A percentile compares a stretch with the other conserved stretches of the same genome.
Conservation (phyloP, 768 basidiomycete genomes). For the Dioszegia hungarica region DNA sequence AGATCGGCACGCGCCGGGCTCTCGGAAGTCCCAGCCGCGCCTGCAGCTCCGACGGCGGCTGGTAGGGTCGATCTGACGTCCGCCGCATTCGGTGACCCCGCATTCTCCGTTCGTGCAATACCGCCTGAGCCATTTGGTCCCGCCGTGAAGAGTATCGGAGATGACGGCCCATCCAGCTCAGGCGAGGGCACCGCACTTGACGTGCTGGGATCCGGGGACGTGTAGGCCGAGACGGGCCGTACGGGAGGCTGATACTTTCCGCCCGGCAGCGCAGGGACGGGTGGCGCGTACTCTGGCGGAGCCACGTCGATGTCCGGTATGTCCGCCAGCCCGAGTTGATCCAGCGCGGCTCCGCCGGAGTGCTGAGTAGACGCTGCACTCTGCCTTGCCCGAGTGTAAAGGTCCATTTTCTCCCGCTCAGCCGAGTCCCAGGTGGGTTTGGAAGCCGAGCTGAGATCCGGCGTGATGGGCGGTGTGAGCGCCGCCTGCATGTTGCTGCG, state of each 20-base stretch:
- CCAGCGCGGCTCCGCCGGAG: conserved; percentile 17
- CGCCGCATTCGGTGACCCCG: too few relatives aligned
- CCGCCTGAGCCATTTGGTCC: background rate
- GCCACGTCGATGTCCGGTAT: conserved; percentile 13
- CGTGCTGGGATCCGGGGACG: conserved; percentile 3
- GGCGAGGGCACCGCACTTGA: conserved; percentile 6
- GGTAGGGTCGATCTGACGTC: too few relatives aligned
- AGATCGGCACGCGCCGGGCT: background rate
- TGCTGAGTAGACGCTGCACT: conserved; percentile 30
- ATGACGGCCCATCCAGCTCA: conserved; percentile 35
- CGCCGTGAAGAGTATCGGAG: background rate
- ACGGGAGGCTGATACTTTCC: conserved; percentile 19
- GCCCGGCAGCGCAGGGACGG: conserved; percentile 8
- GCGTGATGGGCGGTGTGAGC: background rate
- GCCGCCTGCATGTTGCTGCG: conserved; percentile 4
- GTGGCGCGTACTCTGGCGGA: conserved; percentile 43
- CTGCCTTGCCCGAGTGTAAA: conserved; percentile 30
- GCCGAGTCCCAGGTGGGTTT: conserved; percentile 28
- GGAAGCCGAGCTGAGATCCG: background rate
- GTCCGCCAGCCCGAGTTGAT: conserved; percentile 25
- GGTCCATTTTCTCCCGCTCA: conserved; percentile 33
- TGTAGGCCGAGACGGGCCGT: conserved; percentile 19
- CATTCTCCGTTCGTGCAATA: background rate
- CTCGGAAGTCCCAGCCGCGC: background rate
- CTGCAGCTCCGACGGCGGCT: too few relatives aligned